These are phyloP conservation scores for Aspergillus niger DNA, from an alignment of 2,329 filamentous ascomycete species.

Conservation along the genomic window DNA sequence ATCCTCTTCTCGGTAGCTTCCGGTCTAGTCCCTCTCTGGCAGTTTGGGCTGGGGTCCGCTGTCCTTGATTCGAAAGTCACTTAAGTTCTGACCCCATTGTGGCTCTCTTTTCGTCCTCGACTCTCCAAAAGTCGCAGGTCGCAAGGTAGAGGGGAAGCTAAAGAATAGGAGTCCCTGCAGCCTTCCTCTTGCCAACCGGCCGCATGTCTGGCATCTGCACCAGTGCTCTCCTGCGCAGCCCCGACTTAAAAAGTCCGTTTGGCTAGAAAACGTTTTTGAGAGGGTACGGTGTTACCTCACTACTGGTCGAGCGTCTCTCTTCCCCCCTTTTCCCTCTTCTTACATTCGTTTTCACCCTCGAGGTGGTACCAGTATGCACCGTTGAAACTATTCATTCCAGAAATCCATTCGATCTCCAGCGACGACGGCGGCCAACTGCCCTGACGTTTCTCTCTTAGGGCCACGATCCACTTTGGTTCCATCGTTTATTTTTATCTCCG, in stretches of 20 bases:
- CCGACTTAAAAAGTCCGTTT: slow-evolving; percentile 29
- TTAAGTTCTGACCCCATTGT: slow-evolving; percentile 19
- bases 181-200: slow-evolving; percentile 28
- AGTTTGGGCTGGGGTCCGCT: slow-evolving; percentile 24
- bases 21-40: slow-evolving; percentile 22
- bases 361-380: slow-evolving; percentile 27
- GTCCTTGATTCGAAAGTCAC: slow-evolving; percentile 19
- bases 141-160: slow-evolving; percentile 16
- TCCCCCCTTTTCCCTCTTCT: slow-evolving; percentile 17
- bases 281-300: slow-evolving; percentile 25
- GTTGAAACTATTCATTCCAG: slow-evolving; percentile 26
- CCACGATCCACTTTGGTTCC: slow-evolving; percentile 18
- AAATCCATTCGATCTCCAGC: slow-evolving; percentile 24
- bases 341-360: slow-evolving; percentile 18
- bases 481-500: slow-evolving; percentile 15
- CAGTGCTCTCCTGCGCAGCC: slow-evolving; percentile 23
- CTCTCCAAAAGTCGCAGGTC: slow-evolving; percentile 19
- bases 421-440: slow-evolving; percentile 18
- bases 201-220: slow-evolving; percentile 22
- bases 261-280: slow-evolving; percentile 22
- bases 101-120: slow-evolving; percentile 18
- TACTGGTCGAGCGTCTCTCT: slow-evolving; percentile 22
- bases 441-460: slow-evolving; percentile 17
- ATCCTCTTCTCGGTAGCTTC: slow-evolving; percentile 24
- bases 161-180: slow-evolving; percentile 35